phyloP scores from a whole-genome alignment of 1,139 yeast species.

The Pichia sp. region DNA sequence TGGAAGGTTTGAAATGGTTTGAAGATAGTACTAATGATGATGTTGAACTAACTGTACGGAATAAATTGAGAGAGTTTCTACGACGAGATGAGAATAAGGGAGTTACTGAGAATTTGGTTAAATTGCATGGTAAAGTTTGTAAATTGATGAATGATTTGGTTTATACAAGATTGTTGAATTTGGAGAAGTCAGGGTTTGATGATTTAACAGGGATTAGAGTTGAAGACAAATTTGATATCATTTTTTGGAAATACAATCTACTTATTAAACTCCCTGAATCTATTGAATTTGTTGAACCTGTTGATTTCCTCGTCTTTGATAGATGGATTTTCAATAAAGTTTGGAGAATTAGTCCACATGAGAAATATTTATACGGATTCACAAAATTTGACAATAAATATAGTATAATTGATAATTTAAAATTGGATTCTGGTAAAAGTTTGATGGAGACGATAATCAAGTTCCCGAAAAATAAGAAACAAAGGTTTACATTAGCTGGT shows the following conservation, averaged over 20 bases:
- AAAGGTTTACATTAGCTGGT: constrained; percentile 3
- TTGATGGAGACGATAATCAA: background rate
- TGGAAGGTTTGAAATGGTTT: constrained; percentile 45
- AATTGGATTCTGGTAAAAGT: background rate
- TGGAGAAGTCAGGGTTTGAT: background rate
- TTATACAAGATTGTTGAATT: background rate
- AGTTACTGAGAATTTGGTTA: constrained; percentile 1
- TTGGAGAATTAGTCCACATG: constrained; percentile 8
- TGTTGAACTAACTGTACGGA: constrained; percentile 46
- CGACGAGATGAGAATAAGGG: background rate
- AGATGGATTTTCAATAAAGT: constrained; percentile 8
- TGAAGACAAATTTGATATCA: background rate
- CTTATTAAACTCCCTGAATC: too few relatives aligned
- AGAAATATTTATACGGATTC: constrained; percentile 4
- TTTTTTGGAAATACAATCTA: too few relatives aligned
- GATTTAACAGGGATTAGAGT: background rate
- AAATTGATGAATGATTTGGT: background rate
- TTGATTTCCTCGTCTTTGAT: constrained; percentile 7
- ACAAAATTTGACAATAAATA: constrained; percentile 7
- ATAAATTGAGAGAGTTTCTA: constrained; percentile 34
- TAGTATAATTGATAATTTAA: background rate
- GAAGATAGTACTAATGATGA: constrained; percentile 64
- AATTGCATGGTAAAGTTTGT: constrained; percentile 7
- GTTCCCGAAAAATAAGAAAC: background rate
- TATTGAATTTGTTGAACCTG: background rate